These are phyloP conservation scores for Aspergillus egyptiacus DNA, from an alignment of 495 filamentous ascomycete genomes.

Conservation along the genomic window DNA sequence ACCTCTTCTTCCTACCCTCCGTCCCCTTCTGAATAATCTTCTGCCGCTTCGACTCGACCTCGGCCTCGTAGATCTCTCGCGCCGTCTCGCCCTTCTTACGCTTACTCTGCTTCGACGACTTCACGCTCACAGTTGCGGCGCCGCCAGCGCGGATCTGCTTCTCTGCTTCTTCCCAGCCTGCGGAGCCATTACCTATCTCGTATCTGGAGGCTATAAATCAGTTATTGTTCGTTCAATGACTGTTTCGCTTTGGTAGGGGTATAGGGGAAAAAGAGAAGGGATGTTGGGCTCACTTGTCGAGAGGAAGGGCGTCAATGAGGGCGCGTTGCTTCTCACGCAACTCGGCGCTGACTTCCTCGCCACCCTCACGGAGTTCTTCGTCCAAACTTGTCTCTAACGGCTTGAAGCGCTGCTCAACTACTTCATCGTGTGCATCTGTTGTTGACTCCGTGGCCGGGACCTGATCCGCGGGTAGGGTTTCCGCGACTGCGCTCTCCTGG, in stretches of 20 bases:
- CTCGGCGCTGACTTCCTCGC: slow-evolving; percentile 62
- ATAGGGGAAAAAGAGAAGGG: background rate
- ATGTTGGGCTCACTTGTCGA: slow-evolving; percentile 66
- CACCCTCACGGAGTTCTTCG: slow-evolving; percentile 83
- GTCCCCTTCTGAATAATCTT: slow-evolving; percentile 50
- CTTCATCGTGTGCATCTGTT: slow-evolving; percentile 57
- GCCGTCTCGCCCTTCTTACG: slow-evolving; percentile 71
- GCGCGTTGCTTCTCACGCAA: slow-evolving; percentile 73
- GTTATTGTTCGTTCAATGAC: slow-evolving; percentile 38
- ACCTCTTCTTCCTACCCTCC: slow-evolving; percentile 37
- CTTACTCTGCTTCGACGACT: slow-evolving; percentile 61
- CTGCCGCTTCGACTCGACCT: slow-evolving; percentile 44
- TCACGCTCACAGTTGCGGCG: slow-evolving; percentile 75
- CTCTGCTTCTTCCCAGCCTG: slow-evolving; percentile 79
- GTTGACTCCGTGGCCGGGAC: slow-evolving; percentile 47
- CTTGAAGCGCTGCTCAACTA: slow-evolving; percentile 55
- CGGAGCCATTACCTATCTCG: slow-evolving; percentile 64
- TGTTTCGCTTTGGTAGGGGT: slow-evolving; percentile 1
- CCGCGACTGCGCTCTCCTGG: slow-evolving; percentile 66
- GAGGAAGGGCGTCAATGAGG: slow-evolving; percentile 79
- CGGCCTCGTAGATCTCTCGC: slow-evolving; percentile 42
- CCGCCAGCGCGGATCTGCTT: slow-evolving; percentile 60
- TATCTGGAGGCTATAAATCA: slow-evolving; percentile 55
- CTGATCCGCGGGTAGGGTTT: slow-evolving; percentile 56
- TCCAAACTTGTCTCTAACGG: slow-evolving; percentile 66